Conservation (phyloP, 2,329 filamentous ascomycete genomes). For the Westerdykella sp. region DNA sequence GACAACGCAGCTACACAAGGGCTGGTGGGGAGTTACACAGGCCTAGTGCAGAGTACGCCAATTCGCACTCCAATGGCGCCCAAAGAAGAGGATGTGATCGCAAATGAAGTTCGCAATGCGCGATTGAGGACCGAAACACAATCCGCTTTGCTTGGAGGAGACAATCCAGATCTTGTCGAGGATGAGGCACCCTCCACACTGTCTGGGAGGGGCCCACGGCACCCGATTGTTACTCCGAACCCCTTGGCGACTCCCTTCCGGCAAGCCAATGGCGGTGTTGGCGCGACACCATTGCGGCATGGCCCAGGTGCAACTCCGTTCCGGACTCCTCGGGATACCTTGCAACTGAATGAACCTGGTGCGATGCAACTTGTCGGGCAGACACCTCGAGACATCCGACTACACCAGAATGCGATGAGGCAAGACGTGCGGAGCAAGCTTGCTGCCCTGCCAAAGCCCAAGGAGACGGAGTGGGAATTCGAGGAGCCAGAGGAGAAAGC, state of each 20-base stretch:
- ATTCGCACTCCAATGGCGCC: slow-evolving; percentile 89
- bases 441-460: slow-evolving; percentile 82
- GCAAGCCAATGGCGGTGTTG: slow-evolving; percentile 53
- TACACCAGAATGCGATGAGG: slow-evolving; percentile 63
- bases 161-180: slow-evolving; percentile 84
- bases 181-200: slow-evolving; percentile 80
- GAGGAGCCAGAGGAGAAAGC: slow-evolving; percentile 79
- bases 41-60: slow-evolving; percentile 72
- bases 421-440: slow-evolving; percentile 66
- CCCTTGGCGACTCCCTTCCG: slow-evolving; percentile 87
- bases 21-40: slow-evolving; percentile 79
- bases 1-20: slow-evolving; percentile 82
- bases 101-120: slow-evolving; percentile 94
- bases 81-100: slow-evolving; percentile 88
- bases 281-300: slow-evolving; percentile 56
- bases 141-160: slow-evolving; percentile 85
- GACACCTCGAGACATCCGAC: slow-evolving; percentile 69
- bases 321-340: slow-evolving; percentile 80
- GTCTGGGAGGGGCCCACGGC: slow-evolving; percentile 73
- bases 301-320: slow-evolving; percentile 74
- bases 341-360: slow-evolving; percentile 71
- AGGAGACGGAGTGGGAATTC: slow-evolving; percentile 89
- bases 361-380: slow-evolving; percentile 62
- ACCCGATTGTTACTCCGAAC: slow-evolving; percentile 85
- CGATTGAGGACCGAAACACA: slow-evolving; percentile 87